These are phyloP conservation scores for Rhizopus microsporus DNA, from an alignment of 371 early-diverging fungal species.

Conservation along the genomic window DNA sequence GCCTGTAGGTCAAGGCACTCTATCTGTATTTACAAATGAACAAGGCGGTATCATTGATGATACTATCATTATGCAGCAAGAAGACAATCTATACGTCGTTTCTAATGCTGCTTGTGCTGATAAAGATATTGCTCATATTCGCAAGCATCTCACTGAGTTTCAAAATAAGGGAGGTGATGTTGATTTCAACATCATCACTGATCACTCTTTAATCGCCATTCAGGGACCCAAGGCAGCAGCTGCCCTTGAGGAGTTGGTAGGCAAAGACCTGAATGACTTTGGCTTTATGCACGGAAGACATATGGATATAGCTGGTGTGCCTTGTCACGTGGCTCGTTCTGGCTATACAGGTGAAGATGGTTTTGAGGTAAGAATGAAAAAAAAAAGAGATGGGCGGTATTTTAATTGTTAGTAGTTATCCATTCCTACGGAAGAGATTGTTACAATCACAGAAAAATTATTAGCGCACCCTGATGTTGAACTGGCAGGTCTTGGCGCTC, in stretches of 20 bases:
- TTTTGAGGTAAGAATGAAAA: conserved; percentile 76
- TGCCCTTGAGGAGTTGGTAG: conserved; percentile 58
- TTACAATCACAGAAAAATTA: conserved; percentile 69
- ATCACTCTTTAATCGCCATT: conserved; percentile 86
- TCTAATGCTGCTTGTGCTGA: conserved; percentile 97
- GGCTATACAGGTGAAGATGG: conserved; percentile 99
- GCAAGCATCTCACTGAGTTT: conserved; percentile 73
- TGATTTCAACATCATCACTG: conserved; percentile 79
- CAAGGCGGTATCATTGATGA: conserved; percentile 98
- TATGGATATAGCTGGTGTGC: conserved; percentile 77
- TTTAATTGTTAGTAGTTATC: conserved; percentile 64
- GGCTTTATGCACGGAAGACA: conserved; percentile 87
- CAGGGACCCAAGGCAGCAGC: conserved; percentile 85
- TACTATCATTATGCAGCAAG: conserved; percentile 90
- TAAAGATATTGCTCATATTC: conserved; percentile 91
- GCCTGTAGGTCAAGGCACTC: conserved; percentile 78
- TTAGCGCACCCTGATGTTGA: conserved; percentile 79
- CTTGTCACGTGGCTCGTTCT: conserved; percentile 90
- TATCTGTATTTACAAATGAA: conserved; percentile 94
- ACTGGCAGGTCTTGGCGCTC: conserved; percentile 94
- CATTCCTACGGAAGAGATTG: conserved; percentile 71
- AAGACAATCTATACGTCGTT: conserved; percentile 88
- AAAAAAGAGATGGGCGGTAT: not conserved
- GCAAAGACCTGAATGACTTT: conserved; percentile 64
- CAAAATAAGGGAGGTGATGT: conserved; percentile 89